Conservation (phyloP, 176 grass and related monocot genomes). For the Oryza coarctata region DNA sequence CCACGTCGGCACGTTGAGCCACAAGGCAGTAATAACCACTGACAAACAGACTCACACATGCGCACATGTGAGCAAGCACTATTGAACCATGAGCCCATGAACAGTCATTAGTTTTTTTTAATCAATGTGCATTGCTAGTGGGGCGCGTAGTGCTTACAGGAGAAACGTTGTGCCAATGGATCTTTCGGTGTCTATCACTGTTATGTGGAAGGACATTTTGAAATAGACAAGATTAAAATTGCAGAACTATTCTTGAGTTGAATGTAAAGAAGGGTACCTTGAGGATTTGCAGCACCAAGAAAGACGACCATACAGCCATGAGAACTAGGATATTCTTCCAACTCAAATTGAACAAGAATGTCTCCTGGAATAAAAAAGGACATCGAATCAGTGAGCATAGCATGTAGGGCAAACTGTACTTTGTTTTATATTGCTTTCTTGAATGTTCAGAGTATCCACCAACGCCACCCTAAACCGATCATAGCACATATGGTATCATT, state of each 20-base stretch:
- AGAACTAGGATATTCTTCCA: constrained; percentile 80
- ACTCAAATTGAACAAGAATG: constrained; percentile 73
- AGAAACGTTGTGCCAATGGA: background rate
- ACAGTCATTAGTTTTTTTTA: background rate
- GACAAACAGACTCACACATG: constrained; percentile 2
- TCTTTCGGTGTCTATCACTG: background rate
- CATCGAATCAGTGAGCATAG: background rate
- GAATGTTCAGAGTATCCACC: constrained; percentile 17
- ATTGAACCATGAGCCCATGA: background rate
- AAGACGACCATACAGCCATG: constrained; percentile 67
- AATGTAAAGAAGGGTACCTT: constrained; percentile 52
- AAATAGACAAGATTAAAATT: constrained; percentile 2
- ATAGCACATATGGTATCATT: background rate
- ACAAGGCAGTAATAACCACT: background rate
- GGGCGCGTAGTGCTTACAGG: background rate
- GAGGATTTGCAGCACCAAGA: constrained; percentile 76
- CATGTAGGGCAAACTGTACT: constrained; percentile 13
- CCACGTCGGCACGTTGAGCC: background rate
- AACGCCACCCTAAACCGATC: background rate
- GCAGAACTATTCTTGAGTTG: background rate
- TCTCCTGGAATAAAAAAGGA: constrained; percentile 52
- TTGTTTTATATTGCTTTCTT: constrained; percentile 17
- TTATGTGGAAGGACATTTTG: background rate
- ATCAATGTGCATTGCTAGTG: background rate
- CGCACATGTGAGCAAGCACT: constrained; percentile 1